These are phyloP conservation scores for Periconia digitata DNA, from an alignment of 2,329 filamentous ascomycete species.

Conservation along the genomic window DNA sequence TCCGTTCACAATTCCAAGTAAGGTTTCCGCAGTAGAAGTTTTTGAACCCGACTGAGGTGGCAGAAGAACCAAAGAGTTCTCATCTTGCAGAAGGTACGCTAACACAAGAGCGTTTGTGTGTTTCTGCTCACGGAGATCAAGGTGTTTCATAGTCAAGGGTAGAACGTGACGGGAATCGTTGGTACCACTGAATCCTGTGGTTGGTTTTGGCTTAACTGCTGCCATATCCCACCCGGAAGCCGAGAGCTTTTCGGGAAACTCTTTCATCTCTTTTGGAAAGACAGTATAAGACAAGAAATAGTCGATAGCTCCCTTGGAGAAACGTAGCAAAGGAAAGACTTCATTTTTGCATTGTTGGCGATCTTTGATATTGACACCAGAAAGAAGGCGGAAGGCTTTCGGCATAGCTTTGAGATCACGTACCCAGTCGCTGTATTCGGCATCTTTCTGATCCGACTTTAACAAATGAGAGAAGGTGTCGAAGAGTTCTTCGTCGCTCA, in stretches of 20 bases:
- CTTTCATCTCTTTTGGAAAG: slow-evolving; percentile 63
- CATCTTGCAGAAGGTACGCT: slow-evolving; percentile 56
- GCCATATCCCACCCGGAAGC: slow-evolving; percentile 70
- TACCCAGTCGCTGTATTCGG: slow-evolving; percentile 57
- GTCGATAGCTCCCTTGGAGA: slow-evolving; percentile 59
- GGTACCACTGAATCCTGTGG: slow-evolving; percentile 71
- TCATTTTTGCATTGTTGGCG: slow-evolving; percentile 47
- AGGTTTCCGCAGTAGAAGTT: slow-evolving; percentile 39
- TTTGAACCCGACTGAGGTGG: slow-evolving; percentile 7
- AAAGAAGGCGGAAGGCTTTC: slow-evolving; percentile 43
- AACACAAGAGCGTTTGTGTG: slow-evolving; percentile 72
- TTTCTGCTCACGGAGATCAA: slow-evolving; percentile 56
- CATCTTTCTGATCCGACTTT: slow-evolving; percentile 54
- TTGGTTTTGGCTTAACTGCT: slow-evolving; percentile 49
- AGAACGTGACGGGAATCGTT: slow-evolving; percentile 63
- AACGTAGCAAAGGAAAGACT: slow-evolving; percentile 58
- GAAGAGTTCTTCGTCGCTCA: slow-evolving; percentile 55
- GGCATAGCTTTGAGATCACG: slow-evolving; percentile 26
- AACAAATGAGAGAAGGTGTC: slow-evolving; percentile 51
- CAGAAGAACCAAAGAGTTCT: slow-evolving; percentile 34
- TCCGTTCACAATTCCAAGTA: slow-evolving; percentile 50
- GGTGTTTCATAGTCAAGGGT: slow-evolving; percentile 58
- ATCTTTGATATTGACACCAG: slow-evolving; percentile 50
- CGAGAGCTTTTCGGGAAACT: slow-evolving; percentile 65
- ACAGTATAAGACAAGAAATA: slow-evolving; percentile 63